Percentiles rank a stretch among this genome's conserved stretches.
Conservation (phyloP, 1,139 yeast genomes). For the Hemisphaericaspora lyxosophila region DNA sequence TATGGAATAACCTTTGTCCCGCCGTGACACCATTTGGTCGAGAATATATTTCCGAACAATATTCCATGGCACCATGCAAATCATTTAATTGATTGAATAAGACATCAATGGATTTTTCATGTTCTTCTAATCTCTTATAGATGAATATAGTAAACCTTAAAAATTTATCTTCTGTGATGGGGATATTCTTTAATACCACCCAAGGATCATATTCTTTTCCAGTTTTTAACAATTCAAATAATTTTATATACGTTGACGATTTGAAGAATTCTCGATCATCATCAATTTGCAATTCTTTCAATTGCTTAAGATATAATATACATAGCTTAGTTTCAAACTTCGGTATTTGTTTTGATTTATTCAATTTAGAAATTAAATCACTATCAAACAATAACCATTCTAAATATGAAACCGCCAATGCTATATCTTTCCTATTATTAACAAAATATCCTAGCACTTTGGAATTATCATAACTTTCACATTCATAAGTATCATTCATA, state of each 20-base stretch:
- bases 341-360: slow-evolving; percentile 26
- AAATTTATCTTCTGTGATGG: slow-evolving; percentile 35
- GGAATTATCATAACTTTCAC: slow-evolving; percentile 56
- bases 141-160: slow-evolving; percentile 56
- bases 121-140: slow-evolving; percentile 59
- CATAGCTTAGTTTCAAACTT: slow-evolving; percentile 56
- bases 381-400: slow-evolving; percentile 53
- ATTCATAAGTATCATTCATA: slow-evolving; percentile 63
- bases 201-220: slow-evolving; percentile 47
- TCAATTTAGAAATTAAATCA: slow-evolving; percentile 43
- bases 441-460: slow-evolving; percentile 53
- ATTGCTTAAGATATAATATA: slow-evolving; percentile 48
- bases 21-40: slow-evolving; percentile 29
- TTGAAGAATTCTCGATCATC: slow-evolving; percentile 15
- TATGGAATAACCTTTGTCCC: slow-evolving; percentile 43
- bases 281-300: slow-evolving; percentile 20
- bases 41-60: slow-evolving; percentile 55
- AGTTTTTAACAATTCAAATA: slow-evolving; percentile 36
- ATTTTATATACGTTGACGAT: slow-evolving; percentile 29
- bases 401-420: slow-evolving; percentile 53
- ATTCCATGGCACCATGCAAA: slow-evolving; percentile 55
- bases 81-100: slow-evolving; percentile 60
- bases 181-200: slow-evolving; percentile 40
- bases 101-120: slow-evolving; percentile 64
- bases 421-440: slow-evolving; percentile 22